phyloP scores from a whole-genome alignment of 306 rosid species.

The Castanospermum australe region DNA sequence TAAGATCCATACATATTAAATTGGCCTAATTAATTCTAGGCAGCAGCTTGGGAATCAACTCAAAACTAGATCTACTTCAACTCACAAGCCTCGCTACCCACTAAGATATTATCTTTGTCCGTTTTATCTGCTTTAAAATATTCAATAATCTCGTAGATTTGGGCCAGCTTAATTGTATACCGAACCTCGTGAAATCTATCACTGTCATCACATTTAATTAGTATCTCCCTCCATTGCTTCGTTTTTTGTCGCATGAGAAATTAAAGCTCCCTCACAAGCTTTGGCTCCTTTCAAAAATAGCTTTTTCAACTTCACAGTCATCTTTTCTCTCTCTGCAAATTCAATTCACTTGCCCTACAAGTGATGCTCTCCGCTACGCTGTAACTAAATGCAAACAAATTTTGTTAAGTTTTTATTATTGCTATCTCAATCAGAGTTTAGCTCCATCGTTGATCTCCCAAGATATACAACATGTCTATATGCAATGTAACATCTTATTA shows the following conservation, averaged over 20 bases:
- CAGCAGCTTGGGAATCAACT: background rate
- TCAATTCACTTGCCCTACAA: background rate
- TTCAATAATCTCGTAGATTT: background rate
- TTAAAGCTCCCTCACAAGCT: background rate
- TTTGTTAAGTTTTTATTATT: background rate
- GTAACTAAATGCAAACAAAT: background rate
- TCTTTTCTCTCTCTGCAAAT: background rate
- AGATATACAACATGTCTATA: background rate
- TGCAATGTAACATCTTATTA: constrained; percentile 24
- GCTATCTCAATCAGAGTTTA: background rate
- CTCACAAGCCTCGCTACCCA: background rate
- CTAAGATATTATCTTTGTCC: background rate
- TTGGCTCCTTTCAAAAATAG: background rate
- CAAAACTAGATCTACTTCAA: background rate
- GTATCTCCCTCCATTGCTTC: background rate
- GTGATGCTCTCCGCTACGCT: background rate
- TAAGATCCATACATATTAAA: background rate
- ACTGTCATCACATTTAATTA: background rate
- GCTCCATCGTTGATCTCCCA: background rate
- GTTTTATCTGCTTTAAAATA: background rate
- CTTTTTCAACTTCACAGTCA: background rate
- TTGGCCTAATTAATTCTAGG: background rate
- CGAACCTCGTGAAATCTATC: background rate
- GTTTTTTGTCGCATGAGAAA: background rate
- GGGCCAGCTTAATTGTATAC: background rate